Conservation (phyloP, 805 yeast species). For the Zygotorulaspora florentina region DNA sequence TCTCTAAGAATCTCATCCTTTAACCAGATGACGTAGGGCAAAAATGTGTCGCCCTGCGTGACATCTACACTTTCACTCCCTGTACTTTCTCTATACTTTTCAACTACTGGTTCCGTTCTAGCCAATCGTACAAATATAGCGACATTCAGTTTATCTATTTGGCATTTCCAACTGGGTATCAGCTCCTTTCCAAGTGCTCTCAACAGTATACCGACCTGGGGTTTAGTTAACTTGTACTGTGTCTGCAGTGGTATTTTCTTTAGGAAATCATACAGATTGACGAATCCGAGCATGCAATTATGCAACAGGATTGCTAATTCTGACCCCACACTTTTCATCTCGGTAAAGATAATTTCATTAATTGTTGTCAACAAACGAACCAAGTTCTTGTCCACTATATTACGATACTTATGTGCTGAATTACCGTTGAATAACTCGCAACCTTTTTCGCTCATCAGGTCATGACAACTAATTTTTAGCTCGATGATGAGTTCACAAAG, state of each 20-base stretch:
- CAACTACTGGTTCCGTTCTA: slow-evolving; percentile 9
- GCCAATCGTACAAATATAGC: slow-evolving; percentile 18
- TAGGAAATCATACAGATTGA: slow-evolving; percentile 22
- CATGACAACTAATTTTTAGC: slow-evolving; percentile 13
- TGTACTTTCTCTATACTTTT: slow-evolving; percentile 11
- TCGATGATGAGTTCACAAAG: slow-evolving; percentile 12
- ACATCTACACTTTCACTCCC: slow-evolving; percentile 8
- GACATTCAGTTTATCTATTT: slow-evolving; percentile 24
- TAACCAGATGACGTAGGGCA: slow-evolving; percentile 19
- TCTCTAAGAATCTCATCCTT: slow-evolving; percentile 19
- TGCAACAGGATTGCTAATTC: slow-evolving; percentile 16
- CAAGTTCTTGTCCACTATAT: slow-evolving; percentile 14
- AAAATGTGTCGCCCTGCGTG: slow-evolving; percentile 17
- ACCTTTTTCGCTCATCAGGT: slow-evolving; percentile 9
- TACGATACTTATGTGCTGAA: slow-evolving; percentile 15
- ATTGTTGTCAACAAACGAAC: slow-evolving; percentile 15
- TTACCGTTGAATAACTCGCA: slow-evolving; percentile 11
- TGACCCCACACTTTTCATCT: slow-evolving; percentile 10
- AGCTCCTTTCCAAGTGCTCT: slow-evolving; percentile 23
- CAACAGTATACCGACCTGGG: slow-evolving; percentile 19
- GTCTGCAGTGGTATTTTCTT: slow-evolving; percentile 20
- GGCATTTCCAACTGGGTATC: slow-evolving; percentile 23
- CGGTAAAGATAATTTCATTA: slow-evolving; percentile 13
- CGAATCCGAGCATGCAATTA: slow-evolving; percentile 26
- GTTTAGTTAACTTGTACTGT: slow-evolving; percentile 17